Evolutionary conservation across 1,284 basidiomycete species (phyloP), one percentile per base, ranked within the genome.

Genomic region (Amylostereum areolatum): DNA sequence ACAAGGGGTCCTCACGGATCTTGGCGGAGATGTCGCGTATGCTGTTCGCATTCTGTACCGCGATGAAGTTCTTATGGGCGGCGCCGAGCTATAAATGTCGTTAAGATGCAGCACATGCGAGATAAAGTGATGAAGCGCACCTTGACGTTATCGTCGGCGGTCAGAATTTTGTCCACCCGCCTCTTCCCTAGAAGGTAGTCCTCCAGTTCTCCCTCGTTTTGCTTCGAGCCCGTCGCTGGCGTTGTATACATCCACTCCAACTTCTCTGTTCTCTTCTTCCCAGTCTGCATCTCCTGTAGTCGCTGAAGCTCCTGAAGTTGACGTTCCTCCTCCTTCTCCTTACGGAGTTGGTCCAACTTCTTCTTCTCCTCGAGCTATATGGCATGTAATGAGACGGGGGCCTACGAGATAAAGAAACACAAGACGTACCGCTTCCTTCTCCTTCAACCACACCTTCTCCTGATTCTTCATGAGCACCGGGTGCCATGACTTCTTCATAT

Each of bases 181-280:
- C 96, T 97, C 80, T 98, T 99, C n/a, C 96, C 97, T 30, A 99
- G 75, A 4, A 99, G 72, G 63, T 99, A 99, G 59, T 96, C 93
- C 71, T 99, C 97, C 58, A 98, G 70, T 54, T 99, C 96, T 57
- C 91, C 92, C 30, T 89, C 70, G 56, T 92, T 96, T 57, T 90
- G 83, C 50, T 74, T 85, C 52, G 77, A 85, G 11, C 89, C 91
- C 4, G 87, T 83, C 0, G 91, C 90, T 2, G 97, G 96, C 1
- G 96, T 97, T 11, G 95, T 77, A 71, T 99, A 99, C 92, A 99
- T 96, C 97, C 97, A 99, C 66, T 99, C 96, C 47, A 99, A 70
- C 63, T 93, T 92, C 66, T 98, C 95, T 45, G 86, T 81, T 57
- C 91, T 77, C 70, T 95, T 97, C 74, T 89, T 92, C 30, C 97